phyloP scores from a whole-genome alignment of 1,139 yeast genomes.

The Williopsis jadinii region DNA sequence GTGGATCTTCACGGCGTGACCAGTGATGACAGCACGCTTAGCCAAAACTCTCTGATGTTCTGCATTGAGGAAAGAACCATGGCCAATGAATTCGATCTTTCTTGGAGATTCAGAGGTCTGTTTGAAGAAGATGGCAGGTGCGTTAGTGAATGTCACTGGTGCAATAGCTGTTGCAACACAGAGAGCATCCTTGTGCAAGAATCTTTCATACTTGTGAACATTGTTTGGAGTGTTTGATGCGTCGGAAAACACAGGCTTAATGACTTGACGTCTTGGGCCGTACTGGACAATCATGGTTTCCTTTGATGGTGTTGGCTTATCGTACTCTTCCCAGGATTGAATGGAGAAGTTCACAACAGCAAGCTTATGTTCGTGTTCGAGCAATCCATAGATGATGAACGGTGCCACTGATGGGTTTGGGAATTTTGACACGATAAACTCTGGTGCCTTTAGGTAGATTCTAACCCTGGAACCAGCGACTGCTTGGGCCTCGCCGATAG shows the following conservation, averaged over 20 bases:
- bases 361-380: slow-evolving; percentile 80
- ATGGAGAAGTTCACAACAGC: slow-evolving; percentile 79
- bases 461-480: slow-evolving; percentile 60
- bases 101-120: slow-evolving; percentile 30
- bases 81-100: slow-evolving; percentile 68
- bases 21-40: slow-evolving; percentile 84
- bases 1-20: slow-evolving; percentile 93
- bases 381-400: slow-evolving; percentile 62
- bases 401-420: slow-evolving; percentile 36
- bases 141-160: slow-evolving; percentile 78
- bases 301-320: slow-evolving; percentile 74
- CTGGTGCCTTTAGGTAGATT: slow-evolving; percentile 58
- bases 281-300: slow-evolving; percentile 80
- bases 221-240: slow-evolving; percentile 73
- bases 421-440: slow-evolving; percentile 36
- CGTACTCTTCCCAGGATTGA: slow-evolving; percentile 84
- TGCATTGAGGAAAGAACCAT: slow-evolving; percentile 83
- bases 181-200: slow-evolving; percentile 68
- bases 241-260: slow-evolving; percentile 79
- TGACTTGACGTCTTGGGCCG: slow-evolving; percentile 86
- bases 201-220: slow-evolving; percentile 82
- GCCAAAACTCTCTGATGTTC: slow-evolving; percentile 83
- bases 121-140: slow-evolving; percentile 74
- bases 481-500: slow-evolving; percentile 48
- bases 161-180: slow-evolving; percentile 85